Evolutionary conservation across 2,329 filamentous ascomycete species (phyloP), one percentile per base, ranked within the genome.

Genomic region (Cytospora leucostoma): DNA sequence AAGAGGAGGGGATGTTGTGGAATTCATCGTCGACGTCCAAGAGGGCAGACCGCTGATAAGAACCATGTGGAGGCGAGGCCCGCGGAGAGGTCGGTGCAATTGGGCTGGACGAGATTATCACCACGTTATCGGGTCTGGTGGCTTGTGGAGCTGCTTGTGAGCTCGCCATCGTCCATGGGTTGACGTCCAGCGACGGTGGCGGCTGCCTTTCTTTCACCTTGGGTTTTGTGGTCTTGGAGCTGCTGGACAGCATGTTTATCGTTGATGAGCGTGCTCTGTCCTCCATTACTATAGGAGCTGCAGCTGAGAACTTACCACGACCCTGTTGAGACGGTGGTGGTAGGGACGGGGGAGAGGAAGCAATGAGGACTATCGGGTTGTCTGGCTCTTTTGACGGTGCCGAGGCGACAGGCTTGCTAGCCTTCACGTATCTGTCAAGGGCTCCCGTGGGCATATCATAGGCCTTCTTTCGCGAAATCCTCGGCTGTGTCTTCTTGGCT

Each of bases 121-220:
- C 72, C 13, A 69, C 65, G 35, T 70, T 21, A 49, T 47, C 40
- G 12, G 63, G 55, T 52, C 67, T 70, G 49, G 67, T 56, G 27
- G 64, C 67, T 66, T 69, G 75, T 50, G 72, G 68, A 68, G 68
- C 76, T 60, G 50, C 64, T 67, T 76, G 75, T 72, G 73, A 77
- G 72, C 73, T 68, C 37, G 76, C 72, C 47, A 79, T 72, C 12
- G 75, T 76, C 77, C 77, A 79, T 8, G 77, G 76, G 64, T 78
- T 78, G 61, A 72, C 66, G 8, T 56, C 70, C 3, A 71, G 35
- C 37, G 71, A 67, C 35, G 68, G 67, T 64, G 66, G 61, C 47
- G 62, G 63, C 59, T 65, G 62, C 52, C 64, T 27, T 4, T 56
- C 56, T 56, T 67, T 68, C 59, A 62, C 58, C 60, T 64, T 67